Base-by-base conservation (phyloP, 345 rosid genomes). In the Eutrema japonicum region DNA sequence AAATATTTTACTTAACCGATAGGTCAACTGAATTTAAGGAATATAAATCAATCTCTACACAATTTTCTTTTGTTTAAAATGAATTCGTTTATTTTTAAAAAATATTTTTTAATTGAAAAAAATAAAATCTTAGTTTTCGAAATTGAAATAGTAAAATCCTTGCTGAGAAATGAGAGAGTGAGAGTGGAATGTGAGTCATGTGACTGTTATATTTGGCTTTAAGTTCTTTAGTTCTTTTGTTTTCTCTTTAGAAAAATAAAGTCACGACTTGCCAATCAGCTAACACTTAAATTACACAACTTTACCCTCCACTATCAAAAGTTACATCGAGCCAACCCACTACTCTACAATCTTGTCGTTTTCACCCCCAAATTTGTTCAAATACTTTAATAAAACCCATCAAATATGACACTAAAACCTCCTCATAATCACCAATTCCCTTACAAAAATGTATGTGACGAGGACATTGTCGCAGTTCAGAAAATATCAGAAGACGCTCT, bases 401-500 rank as follows among this genome's bases (percentile, higher is more conserved):
- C 36, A 55, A 7, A 38, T 41, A 32, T 22, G 48, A 63, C 41
- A 32, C 18, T 46, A 8, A 38, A 71, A 38, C 16, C 13, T 16
- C 52, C 33, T 54, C 74, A 37, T 26, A 69, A 12, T 13, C 47
- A 55, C 36, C 7, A 33, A 10, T 10, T 29, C 41, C 30, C 2
- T 6, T 10, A 67, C 54, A 41, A 56, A 59, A 40, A 84, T 88
- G 91, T 85, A 88, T 8, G 85, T 80, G 49, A 88, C 93, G n/a
- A 83, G 84, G 72, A 77, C 86, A 7, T 79, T 83, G 48, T 88
- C 91, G 10, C 40, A 81, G 75, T 86, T 56, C 77, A 67, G 86
- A 43, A 83, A 80, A 3, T 77, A 73, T 37, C 78, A 83, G 12
- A 80, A 72, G 42, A 73, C 82, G 11, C 79, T 89, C 10, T 73